Percentiles rank a stretch among this genome's conserved stretches.
These are phyloP conservation scores for Chlamydomonas sphaeroides DNA, from an alignment of 139 green algal genomes.

Conservation along the genomic window DNA sequence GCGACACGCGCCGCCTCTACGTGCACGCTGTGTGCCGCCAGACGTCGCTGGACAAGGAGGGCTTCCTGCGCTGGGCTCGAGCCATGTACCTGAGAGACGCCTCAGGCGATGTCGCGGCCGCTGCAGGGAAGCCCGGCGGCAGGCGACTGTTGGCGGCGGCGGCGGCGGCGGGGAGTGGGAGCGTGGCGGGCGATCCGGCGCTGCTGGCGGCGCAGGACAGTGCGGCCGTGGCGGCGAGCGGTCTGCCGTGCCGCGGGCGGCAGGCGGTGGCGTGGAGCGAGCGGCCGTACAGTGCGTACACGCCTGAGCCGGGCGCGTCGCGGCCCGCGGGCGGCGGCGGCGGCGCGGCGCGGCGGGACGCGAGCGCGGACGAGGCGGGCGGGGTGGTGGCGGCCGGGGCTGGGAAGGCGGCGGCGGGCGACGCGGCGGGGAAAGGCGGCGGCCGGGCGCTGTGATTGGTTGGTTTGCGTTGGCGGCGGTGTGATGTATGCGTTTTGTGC, in stretches of 20 bases:
- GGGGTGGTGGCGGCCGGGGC: no score
- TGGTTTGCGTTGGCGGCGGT: no score
- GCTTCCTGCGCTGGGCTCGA: not conserved
- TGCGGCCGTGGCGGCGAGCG: not conserved
- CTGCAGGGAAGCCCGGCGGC: no score
- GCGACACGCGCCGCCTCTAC: conserved; percentile 17
- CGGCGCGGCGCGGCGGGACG: no score
- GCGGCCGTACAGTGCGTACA: not conserved
- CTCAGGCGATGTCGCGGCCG: no score
- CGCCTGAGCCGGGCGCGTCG: not conserved
- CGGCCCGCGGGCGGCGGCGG: no score
- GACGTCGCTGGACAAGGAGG: not conserved
- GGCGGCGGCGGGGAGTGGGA: not conserved
- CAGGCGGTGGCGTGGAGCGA: conserved; percentile 6
- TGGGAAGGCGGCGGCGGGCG: no score
- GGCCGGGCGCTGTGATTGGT: no score
- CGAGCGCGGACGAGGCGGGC: no score
- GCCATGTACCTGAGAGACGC: conserved; percentile 18
- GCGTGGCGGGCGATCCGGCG: not conserved
- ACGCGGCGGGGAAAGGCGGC: no score
- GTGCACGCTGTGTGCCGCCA: conserved; percentile 24
- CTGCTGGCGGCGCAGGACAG: conserved; percentile 2
- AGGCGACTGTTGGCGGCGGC: not conserved
- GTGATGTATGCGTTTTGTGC: no score
- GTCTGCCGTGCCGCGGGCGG: not conserved